Evolutionary conservation across 2,329 filamentous ascomycete genomes (phyloP), one percentile per base, ranked within the genome.

Genomic region (Cercospora brassicicola): DNA sequence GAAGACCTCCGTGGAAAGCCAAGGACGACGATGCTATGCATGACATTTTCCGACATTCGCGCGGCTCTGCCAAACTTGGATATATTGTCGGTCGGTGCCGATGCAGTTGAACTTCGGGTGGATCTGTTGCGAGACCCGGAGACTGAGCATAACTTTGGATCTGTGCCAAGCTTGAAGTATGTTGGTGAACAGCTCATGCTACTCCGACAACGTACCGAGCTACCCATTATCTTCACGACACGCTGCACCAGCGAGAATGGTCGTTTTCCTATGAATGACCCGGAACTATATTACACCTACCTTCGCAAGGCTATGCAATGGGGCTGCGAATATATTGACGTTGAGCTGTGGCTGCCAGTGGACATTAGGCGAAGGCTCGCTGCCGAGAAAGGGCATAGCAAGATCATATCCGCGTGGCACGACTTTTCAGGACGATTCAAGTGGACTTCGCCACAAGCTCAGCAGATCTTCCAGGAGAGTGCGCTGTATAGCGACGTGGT

Each of bases 361-460:
- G 83, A 87, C 6, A 91, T 96, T 65, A 85, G 92, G 70, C 84
- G 84, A 70, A 85, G 83, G 68, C 80, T 96, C 9, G 90, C 88
- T 63, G 87, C 90, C 72, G 85, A 87, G 64, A 90, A 90, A 72
- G 92, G 92, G 2, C 91, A 89, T 79, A 94, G 90, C 75, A 90
- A 90, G 72, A 93, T 96, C 79, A 93, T 96, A 83, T 94, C 92
- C n/a, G 92, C 93, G 11, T 95, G 94, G 75, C 93, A 96, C 78
- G 92, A 95, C 81, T 94, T 94, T 76, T 93, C 91, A 0, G 91
- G 92, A 1, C 89, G 84, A 0, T 94, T 94, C 84, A 91, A 90
- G 75, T 96, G 92, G 92, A 90, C 90, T 0, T 92, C 91, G 0
- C 81, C 86, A 6, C 86, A 91, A 72, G 92, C 92, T 1, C 87